These are phyloP conservation scores for Amauroascus verrucosus DNA, from an alignment of 2,329 filamentous ascomycete species.

Conservation along the genomic window DNA sequence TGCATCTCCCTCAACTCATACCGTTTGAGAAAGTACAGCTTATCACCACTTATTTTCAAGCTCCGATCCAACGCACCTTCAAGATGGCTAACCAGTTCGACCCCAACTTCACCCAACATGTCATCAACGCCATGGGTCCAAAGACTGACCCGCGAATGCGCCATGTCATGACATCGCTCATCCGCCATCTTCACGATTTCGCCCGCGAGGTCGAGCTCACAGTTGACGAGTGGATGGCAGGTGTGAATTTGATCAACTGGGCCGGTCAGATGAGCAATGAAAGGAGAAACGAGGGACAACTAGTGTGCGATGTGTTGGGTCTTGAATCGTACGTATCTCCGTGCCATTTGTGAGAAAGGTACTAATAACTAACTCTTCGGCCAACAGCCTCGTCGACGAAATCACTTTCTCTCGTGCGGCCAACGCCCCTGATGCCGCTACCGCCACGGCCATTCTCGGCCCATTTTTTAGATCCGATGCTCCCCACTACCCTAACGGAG, in stretches of 20 bases:
- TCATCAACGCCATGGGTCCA: constrained; percentile 64
- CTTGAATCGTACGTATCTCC: constrained; percentile 45
- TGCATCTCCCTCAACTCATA: not conserved
- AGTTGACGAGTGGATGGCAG: constrained; percentile 49
- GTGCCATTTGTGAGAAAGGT: constrained; percentile 22
- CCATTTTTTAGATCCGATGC: constrained; percentile 73
- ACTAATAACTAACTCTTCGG: not conserved
- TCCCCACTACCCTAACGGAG: constrained; percentile 59
- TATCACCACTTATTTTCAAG: not conserved
- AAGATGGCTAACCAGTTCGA: constrained; percentile 8
- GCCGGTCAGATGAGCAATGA: constrained; percentile 53
- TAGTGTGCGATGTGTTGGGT: constrained; percentile 49
- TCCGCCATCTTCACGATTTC: constrained; percentile 50
- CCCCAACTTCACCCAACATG: constrained; percentile 52
- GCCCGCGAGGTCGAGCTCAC: constrained; percentile 50
- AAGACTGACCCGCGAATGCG: constrained; percentile 58
- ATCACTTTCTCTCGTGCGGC: constrained; percentile 60
- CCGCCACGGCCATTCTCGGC: constrained; percentile 68
- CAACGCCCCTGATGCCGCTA: constrained; percentile 46
- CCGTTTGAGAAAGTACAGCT: not conserved
- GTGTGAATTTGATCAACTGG: constrained; percentile 50
- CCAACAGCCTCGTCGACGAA: constrained; percentile 61
- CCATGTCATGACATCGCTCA: constrained; percentile 47
- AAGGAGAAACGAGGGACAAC: constrained; percentile 53
- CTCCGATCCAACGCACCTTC: not conserved